These are phyloP conservation scores for Aspergillus chevalieri DNA, from an alignment of 2,329 filamentous ascomycete species.

Conservation along the genomic window DNA sequence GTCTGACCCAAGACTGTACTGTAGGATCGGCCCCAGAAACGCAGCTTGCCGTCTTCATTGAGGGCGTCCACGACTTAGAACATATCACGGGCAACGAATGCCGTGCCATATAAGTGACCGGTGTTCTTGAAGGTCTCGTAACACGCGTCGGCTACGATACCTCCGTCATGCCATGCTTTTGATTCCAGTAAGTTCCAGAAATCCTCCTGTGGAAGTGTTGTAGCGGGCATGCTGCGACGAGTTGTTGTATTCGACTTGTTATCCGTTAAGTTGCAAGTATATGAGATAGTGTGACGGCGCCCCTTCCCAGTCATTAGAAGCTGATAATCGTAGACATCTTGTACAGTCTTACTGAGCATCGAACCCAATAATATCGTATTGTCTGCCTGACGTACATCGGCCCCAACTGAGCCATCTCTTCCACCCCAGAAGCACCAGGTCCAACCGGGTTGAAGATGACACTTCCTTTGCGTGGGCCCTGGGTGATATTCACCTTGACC, in stretches of 20 bases:
- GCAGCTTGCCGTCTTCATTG: slow-evolving; percentile 32
- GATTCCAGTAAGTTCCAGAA: too few relatives aligned
- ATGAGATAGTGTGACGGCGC: slow-evolving; percentile 1
- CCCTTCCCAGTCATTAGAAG: neutral
- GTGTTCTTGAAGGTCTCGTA: neutral
- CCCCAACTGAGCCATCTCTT: slow-evolving; percentile 1
- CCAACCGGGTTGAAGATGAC: slow-evolving; percentile 31
- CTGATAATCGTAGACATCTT: neutral
- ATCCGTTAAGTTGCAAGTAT: slow-evolving; percentile 1
- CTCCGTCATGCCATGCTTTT: neutral
- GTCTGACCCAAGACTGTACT: slow-evolving; percentile 10
- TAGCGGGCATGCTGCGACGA: neutral
- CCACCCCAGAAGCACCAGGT: slow-evolving; percentile 17
- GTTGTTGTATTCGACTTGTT: neutral
- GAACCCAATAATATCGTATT: neutral
- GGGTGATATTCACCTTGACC: slow-evolving; percentile 19
- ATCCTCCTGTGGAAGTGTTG: neutral
- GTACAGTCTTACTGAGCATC: neutral
- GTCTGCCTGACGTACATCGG: neutral
- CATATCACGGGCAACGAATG: slow-evolving; percentile 40
- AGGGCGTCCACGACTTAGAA: slow-evolving; percentile 40
- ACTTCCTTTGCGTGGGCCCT: slow-evolving; percentile 23
- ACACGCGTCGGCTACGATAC: neutral
- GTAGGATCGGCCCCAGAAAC: slow-evolving; percentile 33
- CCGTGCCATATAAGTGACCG: slow-evolving; percentile 32